phyloP scores from a whole-genome alignment of 768 basidiomycete genomes.

The Kwoniella mangroviensis region DNA sequence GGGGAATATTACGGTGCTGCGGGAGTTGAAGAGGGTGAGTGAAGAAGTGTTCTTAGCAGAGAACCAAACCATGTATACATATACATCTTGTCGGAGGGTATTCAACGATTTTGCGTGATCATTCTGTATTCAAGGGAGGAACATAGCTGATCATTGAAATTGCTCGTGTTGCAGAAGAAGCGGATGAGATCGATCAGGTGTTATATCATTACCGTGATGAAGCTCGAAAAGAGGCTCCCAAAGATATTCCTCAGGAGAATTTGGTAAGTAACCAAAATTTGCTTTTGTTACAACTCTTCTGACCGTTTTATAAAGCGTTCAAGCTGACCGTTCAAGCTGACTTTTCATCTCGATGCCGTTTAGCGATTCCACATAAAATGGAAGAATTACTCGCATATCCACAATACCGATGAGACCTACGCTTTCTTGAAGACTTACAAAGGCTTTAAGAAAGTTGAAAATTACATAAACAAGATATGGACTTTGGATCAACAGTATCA shows the following conservation, averaged over 20 bases:
- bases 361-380: constrained; percentile 99
- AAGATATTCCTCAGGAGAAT: constrained; percentile 85
- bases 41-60: constrained; percentile 14
- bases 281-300: not conserved
- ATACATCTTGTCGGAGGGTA: too few relatives aligned
- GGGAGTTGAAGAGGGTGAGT: constrained; percentile 31
- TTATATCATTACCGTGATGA: constrained; percentile 85
- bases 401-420: constrained; percentile 99
- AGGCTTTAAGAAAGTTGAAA: constrained; percentile 96
- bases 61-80: not conserved
- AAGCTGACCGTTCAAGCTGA: not conserved
- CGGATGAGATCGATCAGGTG: constrained; percentile 76
- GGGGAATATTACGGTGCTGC: constrained; percentile 28
- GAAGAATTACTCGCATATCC: constrained; percentile 96
- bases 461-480: constrained; percentile 83
- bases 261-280: constrained; percentile 64
- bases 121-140: too few relatives aligned
- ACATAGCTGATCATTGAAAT: too few relatives aligned
- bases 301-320: too few relatives aligned
- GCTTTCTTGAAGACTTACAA: constrained; percentile 93
- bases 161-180: constrained; percentile 4
- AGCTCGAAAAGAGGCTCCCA: constrained; percentile 66
- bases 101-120: too few relatives aligned
- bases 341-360: not conserved
- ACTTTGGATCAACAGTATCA: constrained; percentile 71